phyloP scores from a whole-genome alignment of 2,329 filamentous ascomycete species.

The Aspergillus puulaauensis region DNA sequence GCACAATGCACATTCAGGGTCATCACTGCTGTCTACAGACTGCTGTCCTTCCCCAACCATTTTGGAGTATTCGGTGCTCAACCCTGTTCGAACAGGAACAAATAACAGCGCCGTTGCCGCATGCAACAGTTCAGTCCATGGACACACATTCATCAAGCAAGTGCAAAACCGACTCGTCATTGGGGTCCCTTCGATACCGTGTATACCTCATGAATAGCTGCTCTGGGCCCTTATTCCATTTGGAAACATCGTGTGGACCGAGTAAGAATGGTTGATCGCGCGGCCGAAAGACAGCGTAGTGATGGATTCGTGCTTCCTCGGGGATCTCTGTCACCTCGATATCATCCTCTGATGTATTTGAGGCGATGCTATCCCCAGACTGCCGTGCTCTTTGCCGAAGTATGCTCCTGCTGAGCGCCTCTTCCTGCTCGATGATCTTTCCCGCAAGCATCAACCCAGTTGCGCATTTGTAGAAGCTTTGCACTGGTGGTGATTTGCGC shows the following conservation, averaged over 20 bases:
- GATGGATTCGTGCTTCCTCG: neutral
- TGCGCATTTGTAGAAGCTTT: slow-evolving; percentile 8
- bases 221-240: slow-evolving; percentile 4
- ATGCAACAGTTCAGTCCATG: neutral
- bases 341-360: neutral
- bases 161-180: neutral
- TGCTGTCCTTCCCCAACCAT: no score
- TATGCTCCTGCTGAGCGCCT: neutral
- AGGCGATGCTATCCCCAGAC: neutral
- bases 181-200: neutral
- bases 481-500: slow-evolving; percentile 1
- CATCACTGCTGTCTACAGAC: no score
- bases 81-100: no score
- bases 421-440: slow-evolving; percentile 1
- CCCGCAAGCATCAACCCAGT: slow-evolving; percentile 1
- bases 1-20: no score
- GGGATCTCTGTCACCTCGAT: neutral
- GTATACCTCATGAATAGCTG: slow-evolving; percentile 6
- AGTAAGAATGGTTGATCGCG: neutral
- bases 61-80: no score
- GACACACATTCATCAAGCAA: slow-evolving; percentile 9
- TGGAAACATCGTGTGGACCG: neutral
- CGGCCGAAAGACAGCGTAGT: neutral
- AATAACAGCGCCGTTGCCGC: no score
- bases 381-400: neutral